Base-by-base conservation (phyloP, 2,329 filamentous ascomycete species). In the Coccinonectria pachysandricola region DNA sequence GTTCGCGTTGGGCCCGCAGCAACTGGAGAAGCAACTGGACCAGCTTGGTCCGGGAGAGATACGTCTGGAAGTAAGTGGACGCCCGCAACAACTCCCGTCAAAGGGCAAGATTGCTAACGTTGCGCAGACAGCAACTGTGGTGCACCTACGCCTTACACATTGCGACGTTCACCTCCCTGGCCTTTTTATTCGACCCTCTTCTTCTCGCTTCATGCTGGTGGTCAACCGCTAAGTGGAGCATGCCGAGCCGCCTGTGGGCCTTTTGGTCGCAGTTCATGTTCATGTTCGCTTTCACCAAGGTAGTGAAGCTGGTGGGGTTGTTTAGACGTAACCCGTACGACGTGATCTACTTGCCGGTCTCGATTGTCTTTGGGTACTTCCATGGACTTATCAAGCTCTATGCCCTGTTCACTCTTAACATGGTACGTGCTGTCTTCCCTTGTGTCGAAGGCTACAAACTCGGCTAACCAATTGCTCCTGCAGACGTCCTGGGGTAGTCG, bases 11-110 rank as follows among this genome's bases (percentile, higher is more conserved):
- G 88, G 86, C 91, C 21, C 77, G 88, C 48, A 95, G 87, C 65
- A 96, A 96, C 59, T 96, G 88, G 88, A 72, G 88, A 50, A 94
- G 86, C 64, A 96, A 96, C 56, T 78, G 85, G 57, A 95, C 85
- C 27, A 95, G 85, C 55, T 68, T 95, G 49, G 70, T 88, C 39
- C 73, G 74, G 38, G 88, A 95, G 59, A 66, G 79, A 50, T 72
- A 85, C 49, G 83, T 95, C 48, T 85, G 82, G 75, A 76, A 61
- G 87, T 94, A 70, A 78, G 85, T 75, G 15, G n/a, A 25, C 36
- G 19, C 26, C n/a, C n/a, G 10, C n/a, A 7, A 23, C 21, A 30
- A 36, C 32, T 19, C 15, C n/a, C 22, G 8, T 8, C 15, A 12
- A 3, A 8, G 13, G 3, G 1, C 5, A 7, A 8, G 24, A 28